Percentiles rank a stretch among this genome's conserved stretches.
Evolutionary conservation across 257 asterid species (phyloP).

Genomic region (Ilex aquifolium): DNA sequence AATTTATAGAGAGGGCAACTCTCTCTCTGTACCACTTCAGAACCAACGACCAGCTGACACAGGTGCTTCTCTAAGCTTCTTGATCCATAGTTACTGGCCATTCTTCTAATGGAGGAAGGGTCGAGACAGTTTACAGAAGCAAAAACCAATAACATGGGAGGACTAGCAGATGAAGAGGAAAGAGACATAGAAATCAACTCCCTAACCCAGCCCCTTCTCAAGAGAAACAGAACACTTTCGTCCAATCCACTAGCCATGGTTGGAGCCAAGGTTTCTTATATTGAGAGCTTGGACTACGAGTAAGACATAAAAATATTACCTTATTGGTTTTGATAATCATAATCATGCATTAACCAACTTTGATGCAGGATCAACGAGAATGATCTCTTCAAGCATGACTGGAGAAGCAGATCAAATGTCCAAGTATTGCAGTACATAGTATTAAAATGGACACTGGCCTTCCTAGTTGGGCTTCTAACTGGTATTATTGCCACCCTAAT

Average conservation of each 20-base stretch:
- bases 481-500: slow-evolving; percentile 75
- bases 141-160: slow-evolving; percentile 28
- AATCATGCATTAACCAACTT: neutral
- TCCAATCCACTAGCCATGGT: slow-evolving; percentile 59
- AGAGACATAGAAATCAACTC: slow-evolving; percentile 61
- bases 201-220: slow-evolving; percentile 62
- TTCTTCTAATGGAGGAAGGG: slow-evolving; percentile 34
- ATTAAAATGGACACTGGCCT: slow-evolving; percentile 76
- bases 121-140: slow-evolving; percentile 20
- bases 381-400: slow-evolving; percentile 91
- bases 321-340: neutral
- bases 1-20: slow-evolving; percentile 14
- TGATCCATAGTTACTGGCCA: slow-evolving; percentile 10
- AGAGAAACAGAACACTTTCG: slow-evolving; percentile 49
- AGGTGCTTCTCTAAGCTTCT: slow-evolving; percentile 8
- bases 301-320: slow-evolving; percentile 26
- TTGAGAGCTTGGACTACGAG: slow-evolving; percentile 96
- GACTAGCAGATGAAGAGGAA: slow-evolving; percentile 29
- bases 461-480: slow-evolving; percentile 79
- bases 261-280: slow-evolving; percentile 78
- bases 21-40: slow-evolving; percentile 12
- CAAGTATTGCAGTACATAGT: slow-evolving; percentile 68
- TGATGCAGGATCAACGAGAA: neutral
- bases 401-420: slow-evolving; percentile 79
- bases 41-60: slow-evolving; percentile 18